Evolutionary conservation across 2,329 filamentous ascomycete genomes (phyloP), one percentile per base, ranked within the genome.

Genomic region (Cytospora schulzeri): DNA sequence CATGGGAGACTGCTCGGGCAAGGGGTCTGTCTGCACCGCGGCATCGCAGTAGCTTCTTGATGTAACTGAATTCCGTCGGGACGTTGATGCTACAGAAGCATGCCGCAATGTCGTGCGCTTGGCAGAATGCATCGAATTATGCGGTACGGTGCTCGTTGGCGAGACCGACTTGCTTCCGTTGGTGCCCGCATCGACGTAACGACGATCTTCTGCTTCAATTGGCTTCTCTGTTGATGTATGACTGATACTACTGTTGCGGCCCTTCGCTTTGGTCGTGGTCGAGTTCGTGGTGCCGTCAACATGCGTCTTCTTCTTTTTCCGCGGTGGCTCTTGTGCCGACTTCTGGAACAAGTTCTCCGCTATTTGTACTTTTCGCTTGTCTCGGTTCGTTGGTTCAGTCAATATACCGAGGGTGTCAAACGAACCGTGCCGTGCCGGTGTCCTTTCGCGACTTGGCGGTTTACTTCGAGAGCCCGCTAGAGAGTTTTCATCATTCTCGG

Each of bases 331-430:
- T 71, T 83, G 84, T 69, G 86, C 86, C 82, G 87, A 86, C 26
- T 81, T 85, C 62, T 85, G 81, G 72, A 90, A 85, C 2, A 84
- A 80, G 65, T 88, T 85, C 68, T 90, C 87, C 0, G 88, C 81
- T 82, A 87, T 87, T 24, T 85, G 84, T 14, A 89, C 82, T 69
- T 90, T 90, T 41, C 87, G 79, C 75, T 90, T 89, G 67, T 90
- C 87, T 33, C 87, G 82, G 68, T 89, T 86, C 0, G 87, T 88
- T 8, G 83, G 85, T 67, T 88, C 86, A 0, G 85, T 88, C 63
- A 88, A 75, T 69, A 88, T 87, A 4, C 83, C 84, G 1, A 85
- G 74, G 12, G 85, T 84, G 59, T 88, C 82, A 63, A 86, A 83
- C 0, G 85, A 85, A 29, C 86, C 87, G 69, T 87, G 83, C 8